Conservation (phyloP, 768 basidiomycete genomes). For the Sutorius australiensis region DNA sequence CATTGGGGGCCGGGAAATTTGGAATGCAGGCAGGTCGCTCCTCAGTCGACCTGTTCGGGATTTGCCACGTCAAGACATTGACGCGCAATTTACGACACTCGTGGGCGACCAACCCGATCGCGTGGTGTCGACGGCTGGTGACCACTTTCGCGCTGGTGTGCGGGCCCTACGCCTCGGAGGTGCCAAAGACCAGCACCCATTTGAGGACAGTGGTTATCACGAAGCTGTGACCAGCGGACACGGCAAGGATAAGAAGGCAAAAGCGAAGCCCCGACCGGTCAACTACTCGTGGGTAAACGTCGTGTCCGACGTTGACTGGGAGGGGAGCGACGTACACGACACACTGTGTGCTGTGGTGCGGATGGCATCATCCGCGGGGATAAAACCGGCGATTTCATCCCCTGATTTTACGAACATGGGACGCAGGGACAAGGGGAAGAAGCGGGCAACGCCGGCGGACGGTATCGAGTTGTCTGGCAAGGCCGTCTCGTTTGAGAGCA, state of each 20-base stretch:
- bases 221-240: slow-evolving; percentile 16
- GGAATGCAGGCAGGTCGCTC: slow-evolving; percentile 68
- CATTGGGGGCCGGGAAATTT: slow-evolving; percentile 73
- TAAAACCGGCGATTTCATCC: slow-evolving; percentile 26
- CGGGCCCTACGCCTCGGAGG: slow-evolving; percentile 46
- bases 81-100: slow-evolving; percentile 71
- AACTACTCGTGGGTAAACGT: slow-evolving; percentile 82
- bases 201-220: slow-evolving; percentile 25
- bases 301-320: slow-evolving; percentile 79
- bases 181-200: slow-evolving; percentile 26
- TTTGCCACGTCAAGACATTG: slow-evolving; percentile 27
- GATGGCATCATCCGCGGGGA: slow-evolving; percentile 34
- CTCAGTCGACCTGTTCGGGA: slow-evolving; percentile 37
- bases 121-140: slow-evolving; percentile 64
- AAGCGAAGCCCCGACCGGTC: slow-evolving; percentile 40
- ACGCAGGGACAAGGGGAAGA: slow-evolving; percentile 30
- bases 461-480: slow-evolving; percentile 23
- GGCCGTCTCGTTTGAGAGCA: slow-evolving; percentile 34
- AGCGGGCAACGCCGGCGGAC: slow-evolving; percentile 10
- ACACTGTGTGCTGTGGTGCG: slow-evolving; percentile 39
- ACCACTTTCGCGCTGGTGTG: slow-evolving; percentile 71
- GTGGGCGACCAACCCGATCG: slow-evolving; percentile 67
- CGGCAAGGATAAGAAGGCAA: slow-evolving; percentile 32
- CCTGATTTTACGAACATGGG: slow-evolving; percentile 19
- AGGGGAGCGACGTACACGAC: slow-evolving; percentile 69